Base-by-base conservation (phyloP, 352 stramenopile species). In the Globisporangium acanthophoron region DNA sequence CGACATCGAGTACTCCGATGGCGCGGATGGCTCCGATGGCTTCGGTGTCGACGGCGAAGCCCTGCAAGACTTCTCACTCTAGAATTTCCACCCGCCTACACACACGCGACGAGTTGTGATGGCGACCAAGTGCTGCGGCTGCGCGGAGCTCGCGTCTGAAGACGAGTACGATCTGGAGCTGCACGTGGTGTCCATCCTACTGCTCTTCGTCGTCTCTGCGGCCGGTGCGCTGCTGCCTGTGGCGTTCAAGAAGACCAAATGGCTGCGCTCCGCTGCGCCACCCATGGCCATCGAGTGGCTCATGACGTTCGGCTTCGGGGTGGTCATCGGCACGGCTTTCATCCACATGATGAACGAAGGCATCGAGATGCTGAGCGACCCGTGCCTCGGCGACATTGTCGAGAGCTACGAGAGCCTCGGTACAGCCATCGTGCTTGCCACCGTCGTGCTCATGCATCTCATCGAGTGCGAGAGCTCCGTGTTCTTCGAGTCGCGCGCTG, bases 261-360 rank as follows among this genome's bases (percentile, higher is more conserved):
- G 21, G 21, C 21, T 24, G 21, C 21, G 21, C n/a, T 85, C 48
- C 71, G 75, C 71, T n/a, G 64, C 63, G 58, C 70, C 73, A 21
- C 53, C 65, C 8, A 65, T 70, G 20, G 62, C 65, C 13, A 74
- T 88, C 57, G 67, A 82, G 54, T 71, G 70, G 39, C 70, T 87
- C 41, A 74, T 80, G 41, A 66, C 76, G 1, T 85, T 90, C 52
- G 76, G 74, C 0, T 83, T 79, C 59, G 83, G 83, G 45, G 78
- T 88, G 4, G 76, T 92, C 41, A 70, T 90, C 45, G 61, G 69
- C 52, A 88, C 80, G 21, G 73, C 74, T 31, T 69, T 90, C 39
- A 87, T 92, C 58, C 83, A 92, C 70, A 87, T 90, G 70, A 64
- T 87, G 31, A 84, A 70, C 56, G 76, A 87, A 37, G 78, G 70